Evolutionary conservation across 2,329 filamentous ascomycete genomes (phyloP), one percentile per base, ranked within the genome.

Genomic region (Boeremia lycopersici): DNA sequence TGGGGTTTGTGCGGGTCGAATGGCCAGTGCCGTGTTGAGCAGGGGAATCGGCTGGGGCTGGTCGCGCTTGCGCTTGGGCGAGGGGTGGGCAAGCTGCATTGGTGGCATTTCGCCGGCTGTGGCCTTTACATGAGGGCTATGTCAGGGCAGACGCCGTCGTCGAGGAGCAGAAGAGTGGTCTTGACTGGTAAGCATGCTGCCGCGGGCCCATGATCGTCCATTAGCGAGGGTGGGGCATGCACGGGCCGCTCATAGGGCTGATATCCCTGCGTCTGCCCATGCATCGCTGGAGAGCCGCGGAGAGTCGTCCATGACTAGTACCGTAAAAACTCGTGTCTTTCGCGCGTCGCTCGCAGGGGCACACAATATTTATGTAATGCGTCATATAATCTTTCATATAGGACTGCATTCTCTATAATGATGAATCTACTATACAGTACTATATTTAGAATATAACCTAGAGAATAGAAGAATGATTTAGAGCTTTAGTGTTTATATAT

Each of bases 51-150:
- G 63, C 55, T 69, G 65, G 33, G 63, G 59, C 30, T 68, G 67
- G 41, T 74, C 70, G 56, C 73, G 72, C 64, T 75, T 75, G 53
- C 72, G 72, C 63, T 74, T 74, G n/a, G 73, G 72, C 31, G 72
- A 74, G 17, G 72, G 69, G 48, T 71, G 57, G 52, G 65, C 68
- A 47, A 73, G 63, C 53, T 70, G 67, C 47, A 68, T 72, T 48
- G 70, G 63, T 61, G 68, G 69, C 72, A 74, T 74, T 48, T 61
- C 68, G 65, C 60, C 60, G 53, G 42, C 59, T 38, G 40, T 23
- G 46, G 53, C 44, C 51, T 47, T 46, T 64, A 71, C 69, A 71
- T 71, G 66, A 53, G 63, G 59, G 53, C 60, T 40, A 49, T 11
- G 15, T 10, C 30, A 43, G 28, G 45, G 46, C 45, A 25, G 40